A percentile compares a stretch with the other conserved stretches of the same genome.
These are phyloP conservation scores for Podaxis sp. DNA, from an alignment of 768 basidiomycete genomes.

Conservation along the genomic window DNA sequence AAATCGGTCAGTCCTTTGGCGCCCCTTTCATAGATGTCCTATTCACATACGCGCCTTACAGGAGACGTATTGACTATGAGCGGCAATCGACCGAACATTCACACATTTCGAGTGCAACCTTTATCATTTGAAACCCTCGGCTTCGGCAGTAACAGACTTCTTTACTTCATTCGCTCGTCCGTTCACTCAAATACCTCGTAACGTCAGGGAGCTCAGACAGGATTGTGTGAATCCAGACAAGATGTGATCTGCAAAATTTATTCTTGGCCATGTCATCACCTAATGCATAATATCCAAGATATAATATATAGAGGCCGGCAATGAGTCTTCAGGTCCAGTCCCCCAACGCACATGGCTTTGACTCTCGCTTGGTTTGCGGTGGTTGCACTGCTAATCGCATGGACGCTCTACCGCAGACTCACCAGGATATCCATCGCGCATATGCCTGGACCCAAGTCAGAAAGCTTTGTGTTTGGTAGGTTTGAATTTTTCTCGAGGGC, in stretches of 20 bases:
- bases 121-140: background rate
- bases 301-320: constrained; percentile 6
- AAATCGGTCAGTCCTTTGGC: background rate
- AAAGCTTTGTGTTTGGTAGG: constrained; percentile 41
- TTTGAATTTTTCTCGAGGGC: background rate
- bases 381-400: constrained; percentile 20
- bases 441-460: constrained; percentile 35
- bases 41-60: background rate
- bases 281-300: background rate
- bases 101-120: background rate
- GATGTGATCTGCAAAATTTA: background rate
- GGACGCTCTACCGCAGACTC: constrained; percentile 29
- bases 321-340: background rate
- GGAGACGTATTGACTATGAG: background rate
- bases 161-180: background rate
- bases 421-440: constrained; percentile 33
- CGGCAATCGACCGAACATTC: background rate
- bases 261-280: background rate
- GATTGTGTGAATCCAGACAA: constrained; percentile 1
- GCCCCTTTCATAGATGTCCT: too few relatives aligned
- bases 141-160: background rate
- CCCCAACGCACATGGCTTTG: constrained; percentile 17
- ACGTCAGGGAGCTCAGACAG: background rate
- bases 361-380: constrained; percentile 11
- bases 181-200: background rate